These are phyloP conservation scores for Mortierella sp. DNA, from an alignment of 371 early-diverging fungal genomes.

Conservation along the genomic window DNA sequence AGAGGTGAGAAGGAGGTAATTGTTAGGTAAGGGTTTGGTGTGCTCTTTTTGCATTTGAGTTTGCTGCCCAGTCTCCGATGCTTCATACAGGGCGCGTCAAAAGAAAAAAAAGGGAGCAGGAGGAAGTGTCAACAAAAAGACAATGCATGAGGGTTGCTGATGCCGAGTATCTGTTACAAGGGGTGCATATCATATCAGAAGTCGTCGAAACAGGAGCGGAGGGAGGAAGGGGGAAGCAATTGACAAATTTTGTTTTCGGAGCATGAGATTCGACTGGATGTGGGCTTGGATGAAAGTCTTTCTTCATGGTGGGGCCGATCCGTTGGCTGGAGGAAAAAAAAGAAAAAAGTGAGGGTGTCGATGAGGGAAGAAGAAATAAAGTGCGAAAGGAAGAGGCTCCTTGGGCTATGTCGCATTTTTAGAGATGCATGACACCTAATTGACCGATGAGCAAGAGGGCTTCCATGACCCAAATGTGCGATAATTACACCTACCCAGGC, in stretches of 20 bases:
- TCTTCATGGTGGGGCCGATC: background rate
- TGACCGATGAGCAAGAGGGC: too few species aligned
- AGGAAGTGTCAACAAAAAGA: background rate
- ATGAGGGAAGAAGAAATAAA: too few species aligned
- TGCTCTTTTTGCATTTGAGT: background rate
- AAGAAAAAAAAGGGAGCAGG: background rate
- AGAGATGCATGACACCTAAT: too few species aligned
- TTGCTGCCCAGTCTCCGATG: background rate
- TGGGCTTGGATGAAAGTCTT: background rate
- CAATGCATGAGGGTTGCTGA: background rate
- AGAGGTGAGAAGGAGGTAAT: background rate
- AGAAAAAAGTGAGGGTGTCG: too few species aligned
- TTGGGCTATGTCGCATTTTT: too few species aligned
- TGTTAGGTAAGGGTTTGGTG: constrained; percentile 9
- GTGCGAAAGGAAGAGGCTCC: background rate
- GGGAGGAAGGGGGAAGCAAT: background rate
- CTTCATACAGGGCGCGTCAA: background rate
- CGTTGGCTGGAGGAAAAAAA: background rate
- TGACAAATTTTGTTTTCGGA: background rate
- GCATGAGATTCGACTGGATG: background rate
- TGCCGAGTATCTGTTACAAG: background rate
- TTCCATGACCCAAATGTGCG: too few species aligned
- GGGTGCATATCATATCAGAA: background rate
- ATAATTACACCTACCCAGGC: too few species aligned
- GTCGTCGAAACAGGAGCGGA: constrained; percentile 14